phyloP scores from a whole-genome alignment of 192 early-diverging fungal species.

The Coemansia sp. region DNA sequence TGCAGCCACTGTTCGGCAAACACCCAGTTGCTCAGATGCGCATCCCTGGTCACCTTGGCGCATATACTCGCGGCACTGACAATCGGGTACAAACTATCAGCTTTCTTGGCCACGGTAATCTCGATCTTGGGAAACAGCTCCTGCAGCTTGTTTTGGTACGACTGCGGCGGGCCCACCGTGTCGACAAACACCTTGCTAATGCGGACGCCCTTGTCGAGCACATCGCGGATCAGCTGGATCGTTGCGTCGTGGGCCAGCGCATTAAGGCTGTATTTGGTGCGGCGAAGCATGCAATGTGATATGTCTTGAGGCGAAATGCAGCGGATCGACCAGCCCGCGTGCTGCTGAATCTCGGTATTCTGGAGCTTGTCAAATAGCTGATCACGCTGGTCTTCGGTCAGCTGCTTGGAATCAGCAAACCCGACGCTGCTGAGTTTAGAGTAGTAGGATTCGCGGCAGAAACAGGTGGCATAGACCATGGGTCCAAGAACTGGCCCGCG shows the following conservation, averaged over 20 bases:
- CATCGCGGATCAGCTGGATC: slow-evolving; percentile 73
- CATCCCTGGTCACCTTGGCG: slow-evolving; percentile 76
- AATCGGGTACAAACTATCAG: slow-evolving; percentile 89
- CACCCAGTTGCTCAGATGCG: slow-evolving; percentile 37
- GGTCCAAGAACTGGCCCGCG: slow-evolving; percentile 94
- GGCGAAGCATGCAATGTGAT: slow-evolving; percentile 83
- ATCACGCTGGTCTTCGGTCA: slow-evolving; percentile 77
- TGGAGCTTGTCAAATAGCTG: slow-evolving; percentile 64
- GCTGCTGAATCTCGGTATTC: slow-evolving; percentile 43
- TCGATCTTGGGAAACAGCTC: slow-evolving; percentile 71
- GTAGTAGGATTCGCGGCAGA: slow-evolving; percentile 64
- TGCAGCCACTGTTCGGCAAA: slow-evolving; percentile 49
- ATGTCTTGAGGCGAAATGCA: slow-evolving; percentile 89
- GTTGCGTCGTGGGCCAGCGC: slow-evolving; percentile 92
- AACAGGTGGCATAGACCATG: slow-evolving; percentile 97
- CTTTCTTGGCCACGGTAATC: slow-evolving; percentile 91
- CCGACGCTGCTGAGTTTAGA: slow-evolving; percentile 68
- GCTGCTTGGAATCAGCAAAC: slow-evolving; percentile 94
- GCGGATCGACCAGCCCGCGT: slow-evolving; percentile 82
- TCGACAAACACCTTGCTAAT: slow-evolving; percentile 86
- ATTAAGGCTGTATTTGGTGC: slow-evolving; percentile 90
- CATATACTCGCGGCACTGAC: slow-evolving; percentile 95
- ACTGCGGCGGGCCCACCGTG: slow-evolving; percentile 88
- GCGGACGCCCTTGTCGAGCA: slow-evolving; percentile 61
- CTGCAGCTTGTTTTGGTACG: slow-evolving; percentile 80